Evolutionary conservation across 2,329 filamentous ascomycete genomes (phyloP), one percentile per base, ranked within the genome.

Genomic region (Knufia petricola): DNA sequence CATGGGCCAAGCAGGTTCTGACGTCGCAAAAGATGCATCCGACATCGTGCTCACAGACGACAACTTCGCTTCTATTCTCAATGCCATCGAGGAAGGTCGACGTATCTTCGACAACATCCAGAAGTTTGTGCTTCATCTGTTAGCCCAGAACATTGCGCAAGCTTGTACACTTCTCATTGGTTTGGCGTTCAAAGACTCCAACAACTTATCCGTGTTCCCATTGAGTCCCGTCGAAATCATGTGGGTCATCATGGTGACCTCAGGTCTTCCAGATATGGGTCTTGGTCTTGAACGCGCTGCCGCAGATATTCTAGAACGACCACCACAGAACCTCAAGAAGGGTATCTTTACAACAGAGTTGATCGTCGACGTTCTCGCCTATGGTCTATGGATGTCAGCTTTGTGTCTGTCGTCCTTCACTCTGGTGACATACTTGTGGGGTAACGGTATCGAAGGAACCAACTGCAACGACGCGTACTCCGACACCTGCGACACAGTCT

Each of bases 201-300:
- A 75, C 3, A 76, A 77, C 2, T 74, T 84, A 50, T 92, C 87
- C 0, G 86, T 94, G 8, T 94, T 94, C 63, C 87, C 87, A 2
- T 76, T 94, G 26, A 83, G 85, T 1, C 87, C 87, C 1, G 76
- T 94, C 12, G 82, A 94, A 58, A 90, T 94, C 51, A 75, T 94
- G 49, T 94, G 87, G 87, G 86, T 94, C 62, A 94, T 94, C 65
- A 85, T 94, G 77, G 77, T 92, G 40, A 94, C 88, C 0, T 90
- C 85, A 20, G 86, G 83, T 19, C 82, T 92, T 65, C 85, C 87
- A 1, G 88, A 87, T 41, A 87, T 94, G 64, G 88, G 87, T 19
- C 78, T 94, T 0, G 87, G 87, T 7, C 81, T 87, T 40, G 87
- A 94, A 64, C 72, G 76, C 44, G 85, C 85, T 0, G 79, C 82